Percentiles rank a stretch among this genome's conserved stretches.
Evolutionary conservation across 106 monocot genomes (phyloP).

Genomic region (Dendrobium huoshanense): DNA sequence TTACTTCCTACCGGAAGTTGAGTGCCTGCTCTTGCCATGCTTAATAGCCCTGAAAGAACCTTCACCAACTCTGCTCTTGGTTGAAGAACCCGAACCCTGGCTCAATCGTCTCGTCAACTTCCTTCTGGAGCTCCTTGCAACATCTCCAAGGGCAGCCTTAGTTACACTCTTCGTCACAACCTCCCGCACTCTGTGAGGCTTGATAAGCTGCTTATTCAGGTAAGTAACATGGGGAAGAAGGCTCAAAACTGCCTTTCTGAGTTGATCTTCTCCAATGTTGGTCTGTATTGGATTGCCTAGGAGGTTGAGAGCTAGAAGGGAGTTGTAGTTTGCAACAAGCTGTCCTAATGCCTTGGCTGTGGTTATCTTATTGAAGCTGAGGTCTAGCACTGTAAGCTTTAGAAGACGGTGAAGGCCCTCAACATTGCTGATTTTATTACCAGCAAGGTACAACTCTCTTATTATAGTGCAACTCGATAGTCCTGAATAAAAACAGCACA

Average conservation of each 20-base stretch:
- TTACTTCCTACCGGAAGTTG: conserved; percentile 14
- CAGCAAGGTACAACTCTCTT: conserved; percentile 74
- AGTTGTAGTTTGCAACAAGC: conserved; percentile 89
- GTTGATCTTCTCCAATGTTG: conserved; percentile 81
- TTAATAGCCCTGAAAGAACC: conserved; percentile 10
- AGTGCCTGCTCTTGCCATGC: conserved; percentile 16
- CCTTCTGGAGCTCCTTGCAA: conserved; percentile 19
- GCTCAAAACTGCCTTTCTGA: conserved; percentile 54
- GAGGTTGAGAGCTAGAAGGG: conserved; percentile 73
- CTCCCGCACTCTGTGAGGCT: conserved; percentile 54
- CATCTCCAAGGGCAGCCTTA: conserved; percentile 65
- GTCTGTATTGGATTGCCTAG: conserved; percentile 78
- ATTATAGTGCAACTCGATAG: conserved; percentile 12
- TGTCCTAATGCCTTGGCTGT: conserved; percentile 75
- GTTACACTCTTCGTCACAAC: conserved; percentile 48
- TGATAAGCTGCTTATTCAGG: conserved; percentile 83
- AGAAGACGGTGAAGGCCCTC: conserved; percentile 88
- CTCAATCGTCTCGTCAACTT: conserved; percentile 10
- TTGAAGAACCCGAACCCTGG: conserved; percentile 11
- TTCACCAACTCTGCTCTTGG: conserved; percentile 11
- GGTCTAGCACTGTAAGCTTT: conserved; percentile 60
- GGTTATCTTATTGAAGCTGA: conserved; percentile 67
- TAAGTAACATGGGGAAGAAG: conserved; percentile 65
- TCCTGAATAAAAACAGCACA: not conserved
- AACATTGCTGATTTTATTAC: conserved; percentile 87